These are phyloP conservation scores for Diaporthe sp. DNA, from an alignment of 2,329 filamentous ascomycete species.

Conservation along the genomic window DNA sequence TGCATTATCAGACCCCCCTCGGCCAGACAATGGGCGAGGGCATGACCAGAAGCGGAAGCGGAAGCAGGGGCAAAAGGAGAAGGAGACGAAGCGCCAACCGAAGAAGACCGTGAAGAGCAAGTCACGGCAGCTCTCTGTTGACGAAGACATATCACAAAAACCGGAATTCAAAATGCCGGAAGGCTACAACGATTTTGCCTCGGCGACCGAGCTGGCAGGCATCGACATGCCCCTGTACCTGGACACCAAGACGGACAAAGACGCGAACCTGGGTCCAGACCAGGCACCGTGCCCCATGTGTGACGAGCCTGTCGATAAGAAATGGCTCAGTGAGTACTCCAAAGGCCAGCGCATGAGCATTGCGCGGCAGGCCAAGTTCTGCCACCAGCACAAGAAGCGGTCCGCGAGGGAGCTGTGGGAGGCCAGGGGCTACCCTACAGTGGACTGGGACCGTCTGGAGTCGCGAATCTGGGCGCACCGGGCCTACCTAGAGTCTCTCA, in stretches of 20 bases:
- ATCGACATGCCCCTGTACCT: conserved; percentile 17
- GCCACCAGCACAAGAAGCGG: conserved; percentile 70
- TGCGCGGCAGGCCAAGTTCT: conserved; percentile 72
- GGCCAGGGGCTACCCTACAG: conserved; percentile 73
- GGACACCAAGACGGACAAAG: not conserved
- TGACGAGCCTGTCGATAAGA: conserved; percentile 66
- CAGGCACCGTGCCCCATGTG: conserved; percentile 76
- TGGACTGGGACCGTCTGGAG: conserved; percentile 76
- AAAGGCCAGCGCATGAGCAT: conserved; percentile 64
- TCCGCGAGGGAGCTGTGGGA: conserved; percentile 63
- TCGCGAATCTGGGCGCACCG: conserved; percentile 70
- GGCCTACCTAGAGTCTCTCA: conserved; percentile 66
- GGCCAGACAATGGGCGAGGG: not conserved
- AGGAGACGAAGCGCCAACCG: not conserved
- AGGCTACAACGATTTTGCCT: conserved; percentile 33
- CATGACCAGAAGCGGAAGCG: not conserved
- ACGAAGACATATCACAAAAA: conserved; percentile 31
- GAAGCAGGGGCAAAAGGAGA: not conserved
- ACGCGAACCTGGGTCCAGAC: conserved; percentile 3
- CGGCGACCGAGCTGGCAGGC: not conserved
- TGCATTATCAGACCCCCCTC: conserved; percentile 27
- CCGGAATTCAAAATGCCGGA: conserved; percentile 36
- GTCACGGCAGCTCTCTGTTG: not conserved
- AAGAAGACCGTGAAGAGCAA: conserved; percentile 1
- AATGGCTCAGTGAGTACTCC: conserved; percentile 66